Percentiles rank a stretch among this genome's conserved stretches.
These are phyloP conservation scores for Xanthoconium purpureum DNA, from an alignment of 768 basidiomycete genomes.

Conservation along the genomic window DNA sequence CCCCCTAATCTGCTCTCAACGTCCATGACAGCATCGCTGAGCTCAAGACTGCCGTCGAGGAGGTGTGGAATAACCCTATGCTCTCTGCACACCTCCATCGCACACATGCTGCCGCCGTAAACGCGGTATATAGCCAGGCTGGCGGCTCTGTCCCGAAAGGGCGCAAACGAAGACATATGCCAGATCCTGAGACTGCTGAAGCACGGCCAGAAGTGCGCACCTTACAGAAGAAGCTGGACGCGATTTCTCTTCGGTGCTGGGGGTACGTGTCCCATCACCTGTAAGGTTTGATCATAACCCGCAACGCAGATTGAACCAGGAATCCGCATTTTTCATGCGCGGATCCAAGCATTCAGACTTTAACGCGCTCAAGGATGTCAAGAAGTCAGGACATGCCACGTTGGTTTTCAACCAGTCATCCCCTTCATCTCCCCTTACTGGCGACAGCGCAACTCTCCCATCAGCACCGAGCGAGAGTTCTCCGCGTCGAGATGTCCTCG, in stretches of 20 bases:
- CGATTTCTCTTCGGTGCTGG: constrained; percentile 55
- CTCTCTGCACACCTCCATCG: constrained; percentile 55
- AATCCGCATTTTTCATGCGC: constrained; percentile 61
- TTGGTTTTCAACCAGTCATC: background rate
- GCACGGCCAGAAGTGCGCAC: constrained; percentile 44
- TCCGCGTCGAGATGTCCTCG: constrained; percentile 40
- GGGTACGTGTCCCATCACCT: constrained; percentile 41
- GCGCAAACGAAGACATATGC: constrained; percentile 37
- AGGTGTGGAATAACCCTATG: constrained; percentile 52
- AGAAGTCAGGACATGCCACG: constrained; percentile 36
- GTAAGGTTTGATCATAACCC: constrained; percentile 1
- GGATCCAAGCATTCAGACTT: constrained; percentile 63
- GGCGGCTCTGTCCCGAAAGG: constrained; percentile 28
- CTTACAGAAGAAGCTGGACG: constrained; percentile 52
- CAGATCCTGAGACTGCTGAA: constrained; percentile 18
- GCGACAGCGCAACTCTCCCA: background rate
- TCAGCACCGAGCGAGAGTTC: background rate
- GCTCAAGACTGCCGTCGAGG: constrained; percentile 41
- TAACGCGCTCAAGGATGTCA: constrained; percentile 45
- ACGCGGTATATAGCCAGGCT: constrained; percentile 33
- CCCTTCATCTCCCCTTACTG: background rate
- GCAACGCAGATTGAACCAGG: constrained; percentile 43
- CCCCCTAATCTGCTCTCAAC: background rate
- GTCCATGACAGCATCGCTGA: constrained; percentile 49
- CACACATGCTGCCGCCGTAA: constrained; percentile 49